Percentiles rank a stretch among this genome's conserved stretches.
These are phyloP conservation scores for Yamadazyma buinensis DNA, from an alignment of 1,139 yeast species.

Conservation along the genomic window DNA sequence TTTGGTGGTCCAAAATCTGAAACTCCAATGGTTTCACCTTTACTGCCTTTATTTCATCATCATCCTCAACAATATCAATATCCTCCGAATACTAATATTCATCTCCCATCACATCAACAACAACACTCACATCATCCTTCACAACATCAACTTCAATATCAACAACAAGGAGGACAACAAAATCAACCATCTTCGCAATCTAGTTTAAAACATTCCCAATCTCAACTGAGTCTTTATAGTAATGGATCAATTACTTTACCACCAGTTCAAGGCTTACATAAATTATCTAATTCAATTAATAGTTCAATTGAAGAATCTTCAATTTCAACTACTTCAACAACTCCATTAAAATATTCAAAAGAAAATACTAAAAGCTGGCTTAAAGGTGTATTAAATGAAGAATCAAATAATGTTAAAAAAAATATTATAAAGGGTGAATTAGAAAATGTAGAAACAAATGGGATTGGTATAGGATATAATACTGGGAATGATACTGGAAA, in stretches of 20 bases:
- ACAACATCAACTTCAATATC: conserved; percentile 1
- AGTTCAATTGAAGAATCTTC: conserved; percentile 5
- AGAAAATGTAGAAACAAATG: neutral
- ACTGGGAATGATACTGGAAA: too few relatives aligned
- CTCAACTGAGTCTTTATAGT: too few relatives aligned
- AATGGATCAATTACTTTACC: conserved; percentile 7
- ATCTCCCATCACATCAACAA: conserved; percentile 3
- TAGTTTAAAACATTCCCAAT: too few relatives aligned
- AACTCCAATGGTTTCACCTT: conserved; percentile 37
- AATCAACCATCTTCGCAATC: neutral
- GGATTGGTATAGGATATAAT: too few relatives aligned
- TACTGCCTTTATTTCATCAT: conserved; percentile 42
- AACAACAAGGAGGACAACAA: too few relatives aligned
- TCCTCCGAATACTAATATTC: neutral
- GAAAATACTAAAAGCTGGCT: conserved; percentile 15
- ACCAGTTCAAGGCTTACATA: conserved; percentile 8
- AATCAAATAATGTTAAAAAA: conserved; percentile 9
- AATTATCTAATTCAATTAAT: conserved; percentile 10
- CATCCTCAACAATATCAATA: conserved; percentile 4
- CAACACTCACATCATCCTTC: neutral
- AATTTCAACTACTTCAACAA: neutral
- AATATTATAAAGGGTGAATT: conserved; percentile 2
- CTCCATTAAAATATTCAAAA: neutral
- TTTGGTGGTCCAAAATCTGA: conserved; percentile 1
- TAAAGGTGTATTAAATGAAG: conserved; percentile 16